Evolutionary conservation across 352 stramenopile species (phyloP).

Genomic region (Sclerospora graminicola): DNA sequence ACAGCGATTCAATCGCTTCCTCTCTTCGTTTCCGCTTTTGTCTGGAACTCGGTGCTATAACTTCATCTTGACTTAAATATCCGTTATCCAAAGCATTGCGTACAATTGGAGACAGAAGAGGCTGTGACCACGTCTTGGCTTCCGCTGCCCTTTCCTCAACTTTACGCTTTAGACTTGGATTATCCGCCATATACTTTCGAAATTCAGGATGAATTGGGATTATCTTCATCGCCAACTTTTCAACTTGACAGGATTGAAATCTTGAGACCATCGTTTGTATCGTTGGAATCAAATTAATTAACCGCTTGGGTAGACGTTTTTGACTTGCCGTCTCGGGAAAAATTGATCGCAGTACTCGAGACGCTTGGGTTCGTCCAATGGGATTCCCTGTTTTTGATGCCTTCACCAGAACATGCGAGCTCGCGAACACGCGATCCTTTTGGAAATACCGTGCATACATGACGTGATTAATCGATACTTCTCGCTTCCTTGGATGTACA

Average conservation of each 20-base stretch:
- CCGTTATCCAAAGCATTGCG: constrained; percentile 31
- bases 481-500: constrained; percentile 1
- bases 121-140: neutral
- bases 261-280: constrained; percentile 36
- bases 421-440: constrained; percentile 24
- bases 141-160: constrained; percentile 7
- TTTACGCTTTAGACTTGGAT: constrained; percentile 22
- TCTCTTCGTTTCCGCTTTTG: constrained; percentile 42
- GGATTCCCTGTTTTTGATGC: constrained; percentile 16
- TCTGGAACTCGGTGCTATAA: constrained; percentile 4
- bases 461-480: constrained; percentile 48
- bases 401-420: constrained; percentile 24
- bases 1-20: constrained; percentile 38
- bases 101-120: constrained; percentile 16
- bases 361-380: constrained; percentile 27
- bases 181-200: constrained; percentile 32
- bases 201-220: constrained; percentile 25
- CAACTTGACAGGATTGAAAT: constrained; percentile 26
- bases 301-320: constrained; percentile 43
- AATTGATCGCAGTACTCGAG: constrained; percentile 35
- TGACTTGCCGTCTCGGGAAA: constrained; percentile 18
- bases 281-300: constrained; percentile 51
- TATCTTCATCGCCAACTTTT: constrained; percentile 23
- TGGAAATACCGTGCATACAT: constrained; percentile 44
- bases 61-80: constrained; percentile 49